Evolutionary conservation across 2,329 filamentous ascomycete species (phyloP).

Genomic region (Golovinomyces cichoracearum): DNA sequence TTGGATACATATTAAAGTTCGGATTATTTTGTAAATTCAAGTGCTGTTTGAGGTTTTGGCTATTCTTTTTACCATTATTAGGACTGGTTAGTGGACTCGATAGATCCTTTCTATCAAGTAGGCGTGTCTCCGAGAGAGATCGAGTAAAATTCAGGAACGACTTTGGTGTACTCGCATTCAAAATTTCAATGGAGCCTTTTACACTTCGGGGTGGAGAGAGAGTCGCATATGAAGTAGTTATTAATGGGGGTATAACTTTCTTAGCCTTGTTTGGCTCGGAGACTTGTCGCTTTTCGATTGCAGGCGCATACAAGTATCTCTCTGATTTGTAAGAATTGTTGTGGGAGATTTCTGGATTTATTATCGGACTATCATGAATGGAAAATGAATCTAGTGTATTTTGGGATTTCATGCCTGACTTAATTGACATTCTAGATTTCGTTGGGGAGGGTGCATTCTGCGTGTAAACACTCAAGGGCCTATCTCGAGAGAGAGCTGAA

Average conservation of each 20-base stretch:
- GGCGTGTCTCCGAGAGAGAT: background rate
- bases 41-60: background rate
- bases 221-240: background rate
- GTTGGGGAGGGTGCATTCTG: constrained; percentile 11
- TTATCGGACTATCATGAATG: background rate
- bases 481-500: constrained; percentile 3
- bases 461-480: constrained; percentile 11
- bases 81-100: background rate
- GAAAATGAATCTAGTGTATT: background rate
- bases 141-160: background rate
- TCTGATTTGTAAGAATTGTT: background rate
- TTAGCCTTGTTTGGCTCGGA: background rate
- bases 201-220: background rate
- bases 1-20: background rate
- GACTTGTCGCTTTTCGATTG: background rate
- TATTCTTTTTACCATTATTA: background rate
- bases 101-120: background rate
- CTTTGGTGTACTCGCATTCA: background rate
- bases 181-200: background rate
- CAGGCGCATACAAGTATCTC: background rate
- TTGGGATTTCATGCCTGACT: constrained; percentile 3
- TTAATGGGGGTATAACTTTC: background rate
- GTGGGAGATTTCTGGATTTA: background rate
- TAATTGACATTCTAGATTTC: constrained; percentile 9
- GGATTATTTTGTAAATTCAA: background rate